Evolutionary conservation across 371 early-diverging fungal species (phyloP).

Genomic region (Lichtheimia hyalospora): DNA sequence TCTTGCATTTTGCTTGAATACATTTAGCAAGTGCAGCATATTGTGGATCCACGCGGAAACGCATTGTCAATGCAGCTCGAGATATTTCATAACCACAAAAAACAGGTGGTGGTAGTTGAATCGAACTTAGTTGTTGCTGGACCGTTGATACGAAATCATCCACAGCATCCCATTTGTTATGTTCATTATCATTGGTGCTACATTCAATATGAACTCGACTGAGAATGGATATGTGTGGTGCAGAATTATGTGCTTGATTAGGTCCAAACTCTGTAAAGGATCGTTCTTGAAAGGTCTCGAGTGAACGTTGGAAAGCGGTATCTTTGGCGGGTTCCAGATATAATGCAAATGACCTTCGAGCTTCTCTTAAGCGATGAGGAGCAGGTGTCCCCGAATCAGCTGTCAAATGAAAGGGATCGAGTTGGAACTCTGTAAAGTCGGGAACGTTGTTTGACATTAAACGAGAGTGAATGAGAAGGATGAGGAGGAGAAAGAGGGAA

Average conservation of each 20-base stretch:
- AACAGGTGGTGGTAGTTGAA: constrained; percentile 8
- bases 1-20: constrained; percentile 6
- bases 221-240: constrained; percentile 19
- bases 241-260: constrained; percentile 23
- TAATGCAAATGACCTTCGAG: constrained; percentile 15
- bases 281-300: constrained; percentile 20
- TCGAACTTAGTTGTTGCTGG: constrained; percentile 7
- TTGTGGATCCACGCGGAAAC: constrained; percentile 12
- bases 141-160: constrained; percentile 11
- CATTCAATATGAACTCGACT: constrained; percentile 22
- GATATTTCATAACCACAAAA: constrained; percentile 20
- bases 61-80: constrained; percentile 10
- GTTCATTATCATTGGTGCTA: not conserved
- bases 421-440: constrained; percentile 22
- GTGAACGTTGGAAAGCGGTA: constrained; percentile 7
- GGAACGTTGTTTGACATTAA: constrained; percentile 9
- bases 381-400: constrained; percentile 10
- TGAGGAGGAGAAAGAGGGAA: not conserved
- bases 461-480: not conserved
- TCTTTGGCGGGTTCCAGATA: constrained; percentile 15
- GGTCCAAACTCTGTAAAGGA: constrained; percentile 19
- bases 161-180: constrained; percentile 11
- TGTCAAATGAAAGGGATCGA: constrained; percentile 21
- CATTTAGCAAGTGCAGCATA: constrained; percentile 9
- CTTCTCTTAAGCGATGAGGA: constrained; percentile 25